Base-by-base conservation (phyloP, 305 asterid genomes). In the Plantago rigida region DNA sequence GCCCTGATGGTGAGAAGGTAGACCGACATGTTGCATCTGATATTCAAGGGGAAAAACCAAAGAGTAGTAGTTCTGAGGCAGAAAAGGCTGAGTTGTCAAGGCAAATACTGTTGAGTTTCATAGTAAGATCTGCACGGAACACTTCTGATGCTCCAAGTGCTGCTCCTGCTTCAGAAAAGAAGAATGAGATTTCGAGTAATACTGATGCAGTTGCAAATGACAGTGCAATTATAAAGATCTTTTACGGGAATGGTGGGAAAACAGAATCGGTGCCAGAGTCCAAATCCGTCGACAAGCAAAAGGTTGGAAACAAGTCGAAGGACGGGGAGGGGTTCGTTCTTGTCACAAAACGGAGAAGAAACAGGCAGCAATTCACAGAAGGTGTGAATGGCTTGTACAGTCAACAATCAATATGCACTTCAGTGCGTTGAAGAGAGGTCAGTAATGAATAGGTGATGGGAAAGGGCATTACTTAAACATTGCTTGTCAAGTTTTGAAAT, bases 251-350 rank as follows among this genome's bases (percentile, higher is more conserved):
- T 34, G 94, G 85, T 55, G 92, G 80, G 15, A 77, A 79, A 57
- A 51, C 64, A 46, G 73, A 71, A 34, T 9, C 56, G 3, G 65
- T 28, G 17, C 31, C 86, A 2, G 80, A 77, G 71, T 73, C 72
- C 54, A 71, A 74, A 62, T 24, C 10, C 11, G 80, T 13, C 46
- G 46, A 10, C 81, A 75, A 68, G 71, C 31, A 66, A 73, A 81
- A 9, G 46, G 46, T 41, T 68, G 69, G 71, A 59, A 78, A 60
- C 53, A 75, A 79, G 73, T 44, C 69, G 3, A 72, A 84, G 36
- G 99, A 93, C 45, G 89, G 85, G 8, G 99, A 94, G 73, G 97
- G 99, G 28, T 94, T 94, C 63, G 87, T 87, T 73, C 83, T 88
- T 13, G 99, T 94, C 53, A 83, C 90, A 3, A 94, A 83, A 68